Evolutionary conservation across 768 basidiomycete species (phyloP).

Genomic region (Tylopilus balloui): DNA sequence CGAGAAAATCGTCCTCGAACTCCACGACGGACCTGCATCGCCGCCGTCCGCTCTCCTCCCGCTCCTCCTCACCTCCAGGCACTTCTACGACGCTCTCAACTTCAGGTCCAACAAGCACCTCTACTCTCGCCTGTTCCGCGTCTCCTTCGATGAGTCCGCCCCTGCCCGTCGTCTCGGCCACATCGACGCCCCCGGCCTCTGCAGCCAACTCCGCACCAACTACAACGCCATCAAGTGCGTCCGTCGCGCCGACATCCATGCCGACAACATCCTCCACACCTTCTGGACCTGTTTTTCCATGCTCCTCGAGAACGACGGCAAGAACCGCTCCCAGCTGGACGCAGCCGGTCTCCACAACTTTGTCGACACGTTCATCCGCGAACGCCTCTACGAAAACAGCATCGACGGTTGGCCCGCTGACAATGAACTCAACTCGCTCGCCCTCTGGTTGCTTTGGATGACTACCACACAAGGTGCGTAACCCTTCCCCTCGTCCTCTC

Average conservation of each 20-base stretch:
- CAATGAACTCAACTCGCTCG: conserved; percentile 44
- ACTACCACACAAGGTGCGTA: conserved; percentile 47
- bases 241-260: conserved; percentile 32
- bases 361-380: conserved; percentile 41
- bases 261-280: conserved; percentile 26
- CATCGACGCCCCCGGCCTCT: conserved; percentile 35
- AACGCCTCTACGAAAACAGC: conserved; percentile 41
- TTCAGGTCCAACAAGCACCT: conserved; percentile 32
- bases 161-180: conserved; percentile 48
- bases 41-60: conserved; percentile 42
- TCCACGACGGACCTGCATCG: conserved; percentile 18
- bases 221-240: conserved; percentile 30
- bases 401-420: conserved; percentile 58
- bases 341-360: conserved; percentile 46
- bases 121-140: conserved; percentile 49
- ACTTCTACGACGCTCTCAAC: conserved; percentile 37
- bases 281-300: conserved; percentile 52
- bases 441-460: conserved; percentile 64
- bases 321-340: conserved; percentile 54
- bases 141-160: conserved; percentile 54
- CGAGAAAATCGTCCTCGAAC: conserved; percentile 47
- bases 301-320: conserved; percentile 64
- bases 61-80: conserved; percentile 42
- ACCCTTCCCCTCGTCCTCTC: background rate
- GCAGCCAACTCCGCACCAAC: conserved; percentile 38